Evolutionary conservation across 2,329 filamentous ascomycete genomes (phyloP), one percentile per base, ranked within the genome.

Genomic region (Aspergillus neotritici): DNA sequence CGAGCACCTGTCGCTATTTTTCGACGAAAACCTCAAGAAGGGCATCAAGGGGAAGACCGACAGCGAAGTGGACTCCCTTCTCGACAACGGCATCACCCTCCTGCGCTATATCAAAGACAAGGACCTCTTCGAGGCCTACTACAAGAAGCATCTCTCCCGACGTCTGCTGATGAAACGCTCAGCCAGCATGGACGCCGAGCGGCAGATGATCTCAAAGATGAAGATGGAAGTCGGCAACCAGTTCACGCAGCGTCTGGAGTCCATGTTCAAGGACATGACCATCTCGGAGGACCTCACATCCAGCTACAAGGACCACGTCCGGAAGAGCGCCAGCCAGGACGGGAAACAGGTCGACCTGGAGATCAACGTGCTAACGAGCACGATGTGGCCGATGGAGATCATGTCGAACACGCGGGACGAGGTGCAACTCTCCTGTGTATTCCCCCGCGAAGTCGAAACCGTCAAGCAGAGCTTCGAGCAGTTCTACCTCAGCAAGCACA

Each of bases 231-330:
- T 97, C 40, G 93, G 93, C 31, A 94, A 94, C 63, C 84, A 89
- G 54, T 97, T 97, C 63, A 97, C 93, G 0, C 75, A 81, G 58
- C 94, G 94, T 63, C 80, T 98, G 34, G 93, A 98, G 62, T 86
- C 89, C 52, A 97, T 98, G 89, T 96, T 98, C 73, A 90, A 89
- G 67, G 93, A 98, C 60, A 90, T 97, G 79, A 81, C 84, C 12
- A 82, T 90, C 10, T 96, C 90, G 0, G 82, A 84, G 42, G 91
- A 95, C 52, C 76, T 96, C 17, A 88, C 86, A 0, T 70, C 80
- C 10, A 81, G 78, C 43, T 97, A 94, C 70, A 84, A 83, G 52
- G 76, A 78, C 12, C 80, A 91, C 50, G 80, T 82, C 65, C 77
- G 63, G 65, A 80, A 63, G 58, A 76, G 68, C 12, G 76, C 70